These are phyloP conservation scores for Botryotinia narcissicola DNA, from an alignment of 2,329 filamentous ascomycete genomes.

Conservation along the genomic window DNA sequence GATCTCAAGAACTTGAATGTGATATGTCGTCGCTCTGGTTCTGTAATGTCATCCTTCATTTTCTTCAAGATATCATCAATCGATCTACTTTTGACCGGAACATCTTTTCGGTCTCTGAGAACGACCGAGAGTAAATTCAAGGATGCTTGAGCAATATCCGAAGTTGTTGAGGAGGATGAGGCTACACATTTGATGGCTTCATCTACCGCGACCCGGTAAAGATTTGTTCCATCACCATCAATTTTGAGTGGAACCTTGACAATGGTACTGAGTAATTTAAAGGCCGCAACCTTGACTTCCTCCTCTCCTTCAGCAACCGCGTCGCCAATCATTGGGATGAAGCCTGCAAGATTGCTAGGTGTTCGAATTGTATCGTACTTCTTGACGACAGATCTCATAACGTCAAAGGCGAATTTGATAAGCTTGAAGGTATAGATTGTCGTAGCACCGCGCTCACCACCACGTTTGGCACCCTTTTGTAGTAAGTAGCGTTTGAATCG, in stretches of 20 bases:
- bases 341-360: conserved; percentile 74
- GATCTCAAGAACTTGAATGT: conserved; percentile 93
- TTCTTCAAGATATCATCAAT: conserved; percentile 79
- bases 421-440: conserved; percentile 85
- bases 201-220: conserved; percentile 74
- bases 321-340: conserved; percentile 86
- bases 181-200: conserved; percentile 83
- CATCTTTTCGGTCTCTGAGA: conserved; percentile 74
- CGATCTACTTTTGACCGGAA: conserved; percentile 75
- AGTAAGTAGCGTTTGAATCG: conserved; percentile 73
- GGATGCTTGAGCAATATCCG: conserved; percentile 81
- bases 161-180: conserved; percentile 71
- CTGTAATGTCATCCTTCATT: conserved; percentile 83
- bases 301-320: conserved; percentile 80
- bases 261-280: conserved; percentile 80
- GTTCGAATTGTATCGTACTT: conserved; percentile 82
- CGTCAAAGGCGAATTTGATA: conserved; percentile 80
- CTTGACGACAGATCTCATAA: conserved; percentile 79
- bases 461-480: conserved; percentile 74
- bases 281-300: conserved; percentile 85
- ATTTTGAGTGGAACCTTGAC: conserved; percentile 76
- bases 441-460: conserved; percentile 66
- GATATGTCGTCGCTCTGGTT: conserved; percentile 86
- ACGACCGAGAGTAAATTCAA: conserved; percentile 85
- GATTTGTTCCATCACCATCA: conserved; percentile 56